Percentiles rank a stretch among this genome's conserved stretches.
Conservation (phyloP, 2,329 filamentous ascomycete species). For the Ceratocystis huliohia region DNA sequence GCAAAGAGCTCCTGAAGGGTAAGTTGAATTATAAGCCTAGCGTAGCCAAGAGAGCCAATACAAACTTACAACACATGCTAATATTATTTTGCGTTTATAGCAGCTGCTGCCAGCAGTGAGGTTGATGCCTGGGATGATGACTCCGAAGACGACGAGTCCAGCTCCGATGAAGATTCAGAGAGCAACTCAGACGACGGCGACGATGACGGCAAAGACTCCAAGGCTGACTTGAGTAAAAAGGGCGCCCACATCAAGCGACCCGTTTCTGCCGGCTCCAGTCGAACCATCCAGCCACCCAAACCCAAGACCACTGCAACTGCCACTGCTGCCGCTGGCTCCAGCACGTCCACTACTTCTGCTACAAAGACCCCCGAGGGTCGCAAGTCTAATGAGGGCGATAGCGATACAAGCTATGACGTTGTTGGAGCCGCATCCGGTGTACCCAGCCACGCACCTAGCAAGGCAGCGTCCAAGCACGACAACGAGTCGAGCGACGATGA, state of each 20-base stretch:
- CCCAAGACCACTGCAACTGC: conserved; percentile 23
- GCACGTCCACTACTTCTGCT: conserved; percentile 27
- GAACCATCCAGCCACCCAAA: conserved; percentile 42
- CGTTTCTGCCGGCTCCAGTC: conserved; percentile 44
- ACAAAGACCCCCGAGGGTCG: conserved; percentile 52
- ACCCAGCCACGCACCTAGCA: conserved; percentile 60
- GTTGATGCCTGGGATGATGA: conserved; percentile 57
- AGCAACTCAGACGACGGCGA: conserved; percentile 28
- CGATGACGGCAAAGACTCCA: not conserved
- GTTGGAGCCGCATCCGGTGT: conserved; percentile 66
- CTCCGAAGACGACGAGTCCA: conserved; percentile 37
- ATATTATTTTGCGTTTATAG: conserved; percentile 29
- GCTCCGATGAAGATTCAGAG: conserved; percentile 27
- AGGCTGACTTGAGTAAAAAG: conserved; percentile 24
- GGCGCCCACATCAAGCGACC: conserved; percentile 30
- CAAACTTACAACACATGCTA: not conserved
- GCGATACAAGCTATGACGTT: conserved; percentile 91
- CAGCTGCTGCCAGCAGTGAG: conserved; percentile 59
- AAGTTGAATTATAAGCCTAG: conserved; percentile 26
- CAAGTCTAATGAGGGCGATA: conserved; percentile 76
- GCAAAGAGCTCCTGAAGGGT: conserved; percentile 87
- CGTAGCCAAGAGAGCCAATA: not conserved
- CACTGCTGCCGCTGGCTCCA: conserved; percentile 21
- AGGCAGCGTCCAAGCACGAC: conserved; percentile 33
- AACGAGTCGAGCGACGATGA: conserved; percentile 47